Evolutionary conservation across 2,329 filamentous ascomycete species (phyloP).

Genomic region (Aureobasidium zeae): DNA sequence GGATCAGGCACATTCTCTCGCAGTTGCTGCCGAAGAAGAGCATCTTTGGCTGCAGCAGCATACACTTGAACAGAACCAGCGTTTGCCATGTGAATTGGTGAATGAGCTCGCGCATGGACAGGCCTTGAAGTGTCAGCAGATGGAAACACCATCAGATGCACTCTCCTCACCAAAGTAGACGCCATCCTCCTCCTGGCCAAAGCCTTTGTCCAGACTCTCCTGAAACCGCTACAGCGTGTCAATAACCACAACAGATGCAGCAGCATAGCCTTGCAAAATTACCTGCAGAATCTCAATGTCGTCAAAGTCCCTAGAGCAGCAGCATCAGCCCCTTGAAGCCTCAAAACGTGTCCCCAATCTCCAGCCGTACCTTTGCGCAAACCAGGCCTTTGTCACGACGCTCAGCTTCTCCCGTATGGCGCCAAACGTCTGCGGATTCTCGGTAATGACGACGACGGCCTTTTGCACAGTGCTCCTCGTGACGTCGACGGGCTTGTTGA

Average conservation of each 20-base stretch:
- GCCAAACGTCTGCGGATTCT: slow-evolving; percentile 82
- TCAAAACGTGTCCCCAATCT: no score
- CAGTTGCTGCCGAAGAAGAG: slow-evolving; percentile 97
- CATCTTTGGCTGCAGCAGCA: slow-evolving; percentile 96
- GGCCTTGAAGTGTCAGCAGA: slow-evolving; percentile 32
- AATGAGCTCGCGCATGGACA: slow-evolving; percentile 79
- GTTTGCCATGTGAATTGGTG: slow-evolving; percentile 94
- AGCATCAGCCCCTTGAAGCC: slow-evolving; percentile 12
- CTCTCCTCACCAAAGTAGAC: slow-evolving; percentile 81
- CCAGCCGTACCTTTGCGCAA: slow-evolving; percentile 64
- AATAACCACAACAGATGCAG: neutral
- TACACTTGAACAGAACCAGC: slow-evolving; percentile 85
- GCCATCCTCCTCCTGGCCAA: slow-evolving; percentile 60
- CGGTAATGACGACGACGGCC: slow-evolving; percentile 89
- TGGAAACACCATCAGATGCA: slow-evolving; percentile 12
- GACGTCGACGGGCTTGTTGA: slow-evolving; percentile 74
- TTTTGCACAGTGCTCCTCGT: slow-evolving; percentile 98
- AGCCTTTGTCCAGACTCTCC: slow-evolving; percentile 61
- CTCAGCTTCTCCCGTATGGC: slow-evolving; percentile 82
- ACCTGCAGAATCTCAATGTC: slow-evolving; percentile 78
- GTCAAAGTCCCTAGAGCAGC: slow-evolving; percentile 60
- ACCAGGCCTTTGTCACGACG: slow-evolving; percentile 91
- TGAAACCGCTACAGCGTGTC: slow-evolving; percentile 57
- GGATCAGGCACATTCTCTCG: slow-evolving; percentile 93
- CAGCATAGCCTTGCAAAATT: no score